phyloP scores from a whole-genome alignment of 495 filamentous ascomycete species.

The Penicillium longicatenatum region DNA sequence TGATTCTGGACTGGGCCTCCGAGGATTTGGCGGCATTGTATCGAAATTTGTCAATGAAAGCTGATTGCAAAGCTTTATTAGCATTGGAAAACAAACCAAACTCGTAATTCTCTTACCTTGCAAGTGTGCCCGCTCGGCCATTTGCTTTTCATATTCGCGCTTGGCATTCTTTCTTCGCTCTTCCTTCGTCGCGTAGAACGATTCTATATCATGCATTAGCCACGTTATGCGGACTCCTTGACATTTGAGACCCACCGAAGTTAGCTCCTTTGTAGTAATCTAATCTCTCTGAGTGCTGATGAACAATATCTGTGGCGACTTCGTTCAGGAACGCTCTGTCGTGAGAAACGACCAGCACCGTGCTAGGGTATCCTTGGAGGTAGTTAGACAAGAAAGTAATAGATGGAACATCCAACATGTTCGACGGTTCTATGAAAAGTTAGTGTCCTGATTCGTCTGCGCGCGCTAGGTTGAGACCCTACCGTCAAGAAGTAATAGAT shows the following conservation, averaged over 20 bases:
- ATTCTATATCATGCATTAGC: slow-evolving; percentile 54
- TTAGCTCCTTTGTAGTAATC: slow-evolving; percentile 99
- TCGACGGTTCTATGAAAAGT: slow-evolving; percentile 77
- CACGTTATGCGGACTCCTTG: not conserved
- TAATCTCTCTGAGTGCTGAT: slow-evolving; percentile 94
- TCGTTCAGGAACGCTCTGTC: slow-evolving; percentile 99
- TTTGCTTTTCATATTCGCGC: slow-evolving; percentile 98
- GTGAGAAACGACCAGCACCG: slow-evolving; percentile 95
- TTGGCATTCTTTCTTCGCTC: slow-evolving; percentile 95
- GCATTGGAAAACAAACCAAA: not conserved
- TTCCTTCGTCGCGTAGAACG: slow-evolving; percentile 97
- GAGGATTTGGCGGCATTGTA: slow-evolving; percentile 99
- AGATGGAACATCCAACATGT: slow-evolving; percentile 99
- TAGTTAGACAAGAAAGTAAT: slow-evolving; percentile 98
- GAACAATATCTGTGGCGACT: slow-evolving; percentile 98
- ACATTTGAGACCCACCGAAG: slow-evolving; percentile 57
- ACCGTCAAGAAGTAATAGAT: slow-evolving; percentile 90
- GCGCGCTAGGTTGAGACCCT: slow-evolving; percentile 8
- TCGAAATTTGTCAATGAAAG: slow-evolving; percentile 99
- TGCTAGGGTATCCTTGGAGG: slow-evolving; percentile 90
- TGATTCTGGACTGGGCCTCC: slow-evolving; percentile 96
- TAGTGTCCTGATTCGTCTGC: slow-evolving; percentile 15
- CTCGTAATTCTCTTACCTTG: slow-evolving; percentile 45
- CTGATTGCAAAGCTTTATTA: slow-evolving; percentile 35
- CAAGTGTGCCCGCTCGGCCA: slow-evolving; percentile 88